Base-by-base conservation (phyloP, 78 protist genomes). In the Monocercomonoides exilis region DNA sequence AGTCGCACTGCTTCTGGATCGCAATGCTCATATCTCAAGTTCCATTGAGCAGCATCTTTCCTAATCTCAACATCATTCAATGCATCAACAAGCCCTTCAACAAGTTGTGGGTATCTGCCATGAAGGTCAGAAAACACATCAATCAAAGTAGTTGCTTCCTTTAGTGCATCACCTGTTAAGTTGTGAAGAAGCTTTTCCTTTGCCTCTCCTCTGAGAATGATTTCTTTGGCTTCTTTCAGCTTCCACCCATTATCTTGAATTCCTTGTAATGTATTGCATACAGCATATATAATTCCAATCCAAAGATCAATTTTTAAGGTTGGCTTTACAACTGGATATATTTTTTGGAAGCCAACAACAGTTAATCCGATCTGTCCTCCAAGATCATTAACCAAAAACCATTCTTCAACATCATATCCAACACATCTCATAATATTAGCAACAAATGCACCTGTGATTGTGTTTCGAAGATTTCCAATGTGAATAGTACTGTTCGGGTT, bases 281-380 rank as follows among this genome's bases (percentile, higher is more conserved):
- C 43, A 29, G 92, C 92, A 32, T 90, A 90, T 5, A 90, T 41
- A 32, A 90, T 2, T 44, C 92, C 92, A 1, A 87, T 87, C 89
- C 89, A 87, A n/a, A 87, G 90, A 41, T 85, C 89, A 45, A 80
- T 45, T 80, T 90, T 87, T 34, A 54, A 2, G 42, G 1, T 1
- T 35, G 80, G 45, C n/a, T 35, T 2, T 1, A 77, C 3, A n/a
- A 45, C 42, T 34, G 41, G 77, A 4, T 88, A 84, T 46, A 89
- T 3, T 21, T 36, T 11, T 70, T 43, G 21, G 81, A 46, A 90
- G 2, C 89, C 92, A 21, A 88, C 41, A 43, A 85, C 77, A 44
- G 92, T 87, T 3, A 90, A 79, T 5, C 92, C 92, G 38, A 90
- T 90, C 80, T 90, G 92, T 42, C 88, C 92, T 1, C 92, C 92